Base-by-base conservation (phyloP, 23 red algal genomes). In the Gracilaria gracilis region DNA sequence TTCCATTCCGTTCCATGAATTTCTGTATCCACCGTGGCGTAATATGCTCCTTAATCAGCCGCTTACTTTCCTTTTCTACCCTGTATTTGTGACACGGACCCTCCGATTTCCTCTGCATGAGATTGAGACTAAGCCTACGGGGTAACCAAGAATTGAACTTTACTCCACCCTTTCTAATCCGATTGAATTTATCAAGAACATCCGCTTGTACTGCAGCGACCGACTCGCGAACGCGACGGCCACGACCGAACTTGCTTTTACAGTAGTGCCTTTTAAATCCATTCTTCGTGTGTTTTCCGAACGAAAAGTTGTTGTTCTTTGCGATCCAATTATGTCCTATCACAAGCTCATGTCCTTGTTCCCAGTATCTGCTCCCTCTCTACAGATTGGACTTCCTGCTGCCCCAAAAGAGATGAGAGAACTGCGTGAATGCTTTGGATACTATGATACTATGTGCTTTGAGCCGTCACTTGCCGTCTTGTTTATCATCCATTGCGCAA, bases 111-210 rank as follows among this genome's bases (percentile, higher is more conserved):
- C 7, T 27, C 7, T 4, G 1, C 0, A 85, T 64, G 8, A 85
- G 59, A 0, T 24, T 39, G 0, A 85, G 8, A 15, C 2, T 27
- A 15, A 85, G 19, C 11, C 6, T 31, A 1, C 61, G 59, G 0
- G 70, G 20, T 21, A 64, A 27, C 0, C 44, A 36, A 38, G 19
- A 6, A 66, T 88, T 88, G 67, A 76, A 76, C 51, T 88, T 77
- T 57, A 88, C 0, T 0, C 67, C 66, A 4, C 48, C n/a, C 17
- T 61, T 40, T 8, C 67, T 20, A n/a, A 77, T 51, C 2, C 37
- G 13, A 27, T 77, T 66, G 61, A 88, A 88, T 21, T 88, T 67
- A 58, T 76, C n/a, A 59, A 88, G 27, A 19, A 88, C 25, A 53
- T 88, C 84, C 16, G 0, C 4, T 31, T 88, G 70, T 19, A 88